A percentile compares a stretch with the other conserved stretches of the same genome.
phyloP scores from a whole-genome alignment of 306 rosid species.

The Lathyrus sativus region DNA sequence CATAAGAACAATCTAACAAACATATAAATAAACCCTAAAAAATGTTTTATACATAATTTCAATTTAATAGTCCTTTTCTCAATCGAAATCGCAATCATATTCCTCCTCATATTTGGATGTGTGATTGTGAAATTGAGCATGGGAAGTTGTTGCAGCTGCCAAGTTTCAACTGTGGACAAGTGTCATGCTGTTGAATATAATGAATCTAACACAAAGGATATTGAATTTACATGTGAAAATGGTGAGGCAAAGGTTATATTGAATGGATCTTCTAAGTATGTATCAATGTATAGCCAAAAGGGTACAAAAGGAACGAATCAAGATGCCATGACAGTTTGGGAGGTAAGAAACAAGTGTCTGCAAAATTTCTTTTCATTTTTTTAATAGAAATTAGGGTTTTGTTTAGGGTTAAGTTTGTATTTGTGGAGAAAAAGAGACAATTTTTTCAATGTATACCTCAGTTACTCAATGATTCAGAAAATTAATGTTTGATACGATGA shows the following conservation, averaged over 20 bases:
- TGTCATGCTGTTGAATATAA: constrained; percentile 26
- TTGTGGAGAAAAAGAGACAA: too few relatives aligned
- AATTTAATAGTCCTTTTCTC: background rate
- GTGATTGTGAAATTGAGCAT: constrained; percentile 17
- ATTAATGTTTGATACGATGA: constrained; percentile 8
- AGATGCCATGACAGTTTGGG: constrained; percentile 85
- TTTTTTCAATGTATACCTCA: too few relatives aligned
- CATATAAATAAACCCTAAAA: background rate
- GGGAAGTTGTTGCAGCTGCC: constrained; percentile 61
- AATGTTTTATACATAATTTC: constrained; percentile 7
- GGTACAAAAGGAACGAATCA: constrained; percentile 84
- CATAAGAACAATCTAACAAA: background rate
- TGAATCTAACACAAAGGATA: constrained; percentile 14
- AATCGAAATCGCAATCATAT: background rate
- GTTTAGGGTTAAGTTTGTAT: background rate
- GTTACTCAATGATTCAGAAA: background rate
- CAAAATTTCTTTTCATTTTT: background rate
- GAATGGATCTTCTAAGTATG: constrained; percentile 53
- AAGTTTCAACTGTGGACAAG: constrained; percentile 20
- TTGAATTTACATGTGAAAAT: constrained; percentile 28
- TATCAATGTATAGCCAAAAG: constrained; percentile 68
- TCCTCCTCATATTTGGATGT: background rate
- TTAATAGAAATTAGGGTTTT: background rate
- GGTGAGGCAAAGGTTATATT: constrained; percentile 51
- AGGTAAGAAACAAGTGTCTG: constrained; percentile 49